Evolutionary conservation across 768 basidiomycete genomes (phyloP), one percentile per base, ranked within the genome.

Genomic region (Boletus patriciae): DNA sequence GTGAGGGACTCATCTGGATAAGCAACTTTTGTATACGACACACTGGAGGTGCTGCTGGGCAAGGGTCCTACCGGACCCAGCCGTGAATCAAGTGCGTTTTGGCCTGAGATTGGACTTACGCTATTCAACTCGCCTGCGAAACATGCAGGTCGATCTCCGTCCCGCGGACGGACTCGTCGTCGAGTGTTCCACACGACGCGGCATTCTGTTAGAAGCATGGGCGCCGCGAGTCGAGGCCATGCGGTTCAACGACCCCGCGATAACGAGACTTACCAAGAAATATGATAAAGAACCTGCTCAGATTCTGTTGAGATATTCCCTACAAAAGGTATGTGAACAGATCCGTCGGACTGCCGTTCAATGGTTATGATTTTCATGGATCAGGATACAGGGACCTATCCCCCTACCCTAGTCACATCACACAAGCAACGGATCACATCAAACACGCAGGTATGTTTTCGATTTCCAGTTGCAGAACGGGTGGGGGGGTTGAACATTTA

Each of bases 81-180:
- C 71, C 10, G 72, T 91, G 34, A 84, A 88, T 64, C 88, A 89
- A 70, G 82, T 84, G 48, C 36, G 73, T 61, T 21, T 34, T 31
- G 12, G 37, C 31, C 31, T 50, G 36, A 40, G 50, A 43, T 40
- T 34, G 42, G 37, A 18, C 43, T 10, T n/a, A 47, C 36, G 31
- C 27, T 49, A 31, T 59, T 38, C 44, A 42, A 56, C 56, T 52
- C 55, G 42, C 45, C 27, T 44, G 15, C 53, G 29, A 59, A 47
- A 37, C 55, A 44, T 37, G 57, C 42, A 81, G 78, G 78, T 82
- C 52, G 80, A 84, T 62, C 66, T 83, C 23, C 80, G 90, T 70
- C 89, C 87, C 3, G 33, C 78, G 84, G 42, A 74, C 72, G 19
- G 81, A 85, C n/a, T n/a, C 46, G 81, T 88, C 46, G 85, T 90